Conservation (phyloP, 106 monocot genomes). For the Dioscorea zingiberensis region DNA sequence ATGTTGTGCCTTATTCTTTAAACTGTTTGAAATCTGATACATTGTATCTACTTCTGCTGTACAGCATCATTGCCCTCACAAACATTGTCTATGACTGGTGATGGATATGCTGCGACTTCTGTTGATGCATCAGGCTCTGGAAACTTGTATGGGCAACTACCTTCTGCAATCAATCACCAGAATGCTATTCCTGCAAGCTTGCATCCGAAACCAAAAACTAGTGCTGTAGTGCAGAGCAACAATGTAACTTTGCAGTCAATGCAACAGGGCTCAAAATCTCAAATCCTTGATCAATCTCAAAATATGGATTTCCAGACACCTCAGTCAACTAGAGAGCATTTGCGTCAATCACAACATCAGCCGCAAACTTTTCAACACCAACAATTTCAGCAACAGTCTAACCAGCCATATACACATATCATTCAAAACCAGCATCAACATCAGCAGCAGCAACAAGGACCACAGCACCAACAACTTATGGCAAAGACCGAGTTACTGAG, state of each 20-base stretch:
- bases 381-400: constrained; percentile 43
- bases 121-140: constrained; percentile 42
- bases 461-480: constrained; percentile 39
- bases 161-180: constrained; percentile 39
- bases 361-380: constrained; percentile 41
- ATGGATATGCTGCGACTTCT: constrained; percentile 42
- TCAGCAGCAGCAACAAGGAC: constrained; percentile 26
- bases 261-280: constrained; percentile 43
- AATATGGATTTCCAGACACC: constrained; percentile 60
- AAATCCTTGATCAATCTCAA: constrained; percentile 53
- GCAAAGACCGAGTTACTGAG: constrained; percentile 30
- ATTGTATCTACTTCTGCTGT: neutral
- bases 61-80: constrained; percentile 51
- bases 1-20: neutral
- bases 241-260: constrained; percentile 42
- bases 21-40: neutral
- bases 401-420: constrained; percentile 36
- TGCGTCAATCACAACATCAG: constrained; percentile 43
- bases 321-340: constrained; percentile 32
- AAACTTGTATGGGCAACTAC: constrained; percentile 38
- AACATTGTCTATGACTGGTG: constrained; percentile 41
- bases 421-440: constrained; percentile 32
- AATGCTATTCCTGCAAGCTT: constrained; percentile 38
- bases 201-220: constrained; percentile 50
- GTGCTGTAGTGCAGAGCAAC: constrained; percentile 17